A percentile compares a stretch with the other conserved stretches of the same genome.
Conservation (phyloP, 306 rosid genomes). For the Cicer cuneatum region DNA sequence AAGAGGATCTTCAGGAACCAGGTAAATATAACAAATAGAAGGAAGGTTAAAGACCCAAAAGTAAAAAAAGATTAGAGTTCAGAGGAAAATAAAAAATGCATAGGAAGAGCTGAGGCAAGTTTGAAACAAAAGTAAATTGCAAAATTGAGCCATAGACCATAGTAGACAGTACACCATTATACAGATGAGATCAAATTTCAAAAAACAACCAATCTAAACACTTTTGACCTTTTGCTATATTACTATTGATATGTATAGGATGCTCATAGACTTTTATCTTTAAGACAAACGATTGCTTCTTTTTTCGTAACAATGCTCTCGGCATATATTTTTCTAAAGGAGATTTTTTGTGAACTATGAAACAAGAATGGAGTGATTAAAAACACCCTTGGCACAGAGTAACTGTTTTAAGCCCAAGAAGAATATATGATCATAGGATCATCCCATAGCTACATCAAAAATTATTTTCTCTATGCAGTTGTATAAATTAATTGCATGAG, state of each 20-base stretch:
- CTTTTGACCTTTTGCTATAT: not conserved
- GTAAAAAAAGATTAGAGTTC: not conserved
- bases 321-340: not conserved
- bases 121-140: conserved; percentile 8
- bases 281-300: not conserved
- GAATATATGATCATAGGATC: not conserved
- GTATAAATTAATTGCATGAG: not conserved
- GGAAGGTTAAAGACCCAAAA: not conserved
- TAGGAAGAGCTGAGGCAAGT: not conserved
- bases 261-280: not conserved
- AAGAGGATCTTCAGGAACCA: not conserved
- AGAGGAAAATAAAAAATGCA: not conserved
- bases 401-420: not conserved
- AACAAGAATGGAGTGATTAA: not conserved
- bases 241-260: not conserved
- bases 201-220: not conserved
- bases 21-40: conserved; percentile 17
- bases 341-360: not conserved
- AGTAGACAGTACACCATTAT: not conserved
- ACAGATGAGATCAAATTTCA: not conserved
- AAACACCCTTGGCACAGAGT: not conserved
- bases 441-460: not conserved
- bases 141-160: conserved; percentile 1
- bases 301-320: not conserved
- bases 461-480: not conserved